These are phyloP conservation scores for Lophiotrema nucula DNA, from an alignment of 495 filamentous ascomycete genomes.

Conservation along the genomic window DNA sequence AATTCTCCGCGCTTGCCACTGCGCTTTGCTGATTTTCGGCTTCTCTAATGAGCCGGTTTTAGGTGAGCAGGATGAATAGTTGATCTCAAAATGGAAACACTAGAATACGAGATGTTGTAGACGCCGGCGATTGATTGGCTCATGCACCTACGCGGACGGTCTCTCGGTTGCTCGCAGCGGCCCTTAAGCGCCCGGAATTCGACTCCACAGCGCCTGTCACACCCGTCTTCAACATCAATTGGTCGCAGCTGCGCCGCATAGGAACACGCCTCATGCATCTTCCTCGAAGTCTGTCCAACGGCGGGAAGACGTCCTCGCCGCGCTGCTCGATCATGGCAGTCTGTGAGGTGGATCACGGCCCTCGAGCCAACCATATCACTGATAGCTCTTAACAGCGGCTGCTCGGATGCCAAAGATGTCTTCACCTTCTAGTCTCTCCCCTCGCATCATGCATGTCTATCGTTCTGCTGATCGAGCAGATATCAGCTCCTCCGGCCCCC, in stretches of 20 bases:
- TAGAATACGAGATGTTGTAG: background rate
- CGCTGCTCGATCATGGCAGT: background rate
- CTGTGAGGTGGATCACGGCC: slow-evolving; percentile 16
- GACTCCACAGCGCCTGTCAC: slow-evolving; percentile 17
- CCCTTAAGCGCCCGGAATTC: slow-evolving; percentile 21
- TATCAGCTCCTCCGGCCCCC: slow-evolving; percentile 21
- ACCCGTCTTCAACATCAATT: slow-evolving; percentile 17
- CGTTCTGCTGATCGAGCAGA: slow-evolving; percentile 8
- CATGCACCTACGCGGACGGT: background rate
- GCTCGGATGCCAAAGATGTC: slow-evolving; percentile 1
- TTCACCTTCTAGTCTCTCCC: background rate
- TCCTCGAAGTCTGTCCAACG: slow-evolving; percentile 4
- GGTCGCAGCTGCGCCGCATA: slow-evolving; percentile 23
- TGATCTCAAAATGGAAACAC: background rate
- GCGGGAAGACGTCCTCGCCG: slow-evolving; percentile 3
- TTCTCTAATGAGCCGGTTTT: too few species aligned
- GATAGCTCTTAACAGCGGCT: background rate
- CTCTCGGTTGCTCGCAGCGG: background rate
- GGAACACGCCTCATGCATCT: background rate
- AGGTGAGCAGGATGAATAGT: too few species aligned
- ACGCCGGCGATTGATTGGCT: slow-evolving; percentile 8
- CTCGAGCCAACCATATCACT: slow-evolving; percentile 13
- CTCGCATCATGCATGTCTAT: slow-evolving; percentile 20
- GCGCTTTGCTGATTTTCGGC: too few species aligned
- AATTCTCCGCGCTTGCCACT: too few species aligned